Percentiles rank a stretch among this genome's conserved stretches.
Evolutionary conservation across 169 alveolate genomes (phyloP).

Genomic region (Eimeria sp.): DNA sequence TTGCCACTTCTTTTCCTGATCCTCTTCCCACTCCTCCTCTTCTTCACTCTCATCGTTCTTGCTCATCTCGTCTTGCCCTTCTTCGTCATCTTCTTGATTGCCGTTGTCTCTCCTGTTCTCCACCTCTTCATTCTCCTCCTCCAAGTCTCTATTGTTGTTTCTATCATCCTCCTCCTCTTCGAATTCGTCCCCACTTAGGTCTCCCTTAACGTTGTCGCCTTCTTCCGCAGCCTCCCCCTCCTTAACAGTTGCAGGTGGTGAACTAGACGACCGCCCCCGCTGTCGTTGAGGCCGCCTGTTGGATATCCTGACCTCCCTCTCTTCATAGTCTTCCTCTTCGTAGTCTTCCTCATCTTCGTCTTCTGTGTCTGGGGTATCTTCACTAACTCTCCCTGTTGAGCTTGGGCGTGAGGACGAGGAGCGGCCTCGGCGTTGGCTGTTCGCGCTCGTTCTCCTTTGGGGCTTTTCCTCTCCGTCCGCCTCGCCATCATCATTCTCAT

Average conservation of each 20-base stretch:
- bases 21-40: not conserved
- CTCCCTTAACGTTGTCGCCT: not conserved
- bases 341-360: not conserved
- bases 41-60: not conserved
- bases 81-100: not conserved
- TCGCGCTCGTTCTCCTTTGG: not conserved
- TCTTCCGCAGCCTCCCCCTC: not conserved
- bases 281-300: not conserved
- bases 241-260: not conserved
- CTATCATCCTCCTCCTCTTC: not conserved
- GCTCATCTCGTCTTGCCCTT: not conserved
- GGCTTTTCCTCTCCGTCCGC: not conserved
- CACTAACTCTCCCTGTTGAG: not conserved
- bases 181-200: not conserved
- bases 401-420: not conserved
- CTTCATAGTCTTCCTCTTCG: not conserved
- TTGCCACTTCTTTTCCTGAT: not conserved
- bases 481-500: not conserved
- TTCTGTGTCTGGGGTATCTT: not conserved
- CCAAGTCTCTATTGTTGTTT: not conserved
- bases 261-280: not conserved
- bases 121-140: not conserved
- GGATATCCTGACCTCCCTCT: not conserved
- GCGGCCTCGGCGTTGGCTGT: slow-evolving; percentile 23
- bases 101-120: not conserved